phyloP scores from a whole-genome alignment of 805 yeast species.

The Candida peoriensis region DNA sequence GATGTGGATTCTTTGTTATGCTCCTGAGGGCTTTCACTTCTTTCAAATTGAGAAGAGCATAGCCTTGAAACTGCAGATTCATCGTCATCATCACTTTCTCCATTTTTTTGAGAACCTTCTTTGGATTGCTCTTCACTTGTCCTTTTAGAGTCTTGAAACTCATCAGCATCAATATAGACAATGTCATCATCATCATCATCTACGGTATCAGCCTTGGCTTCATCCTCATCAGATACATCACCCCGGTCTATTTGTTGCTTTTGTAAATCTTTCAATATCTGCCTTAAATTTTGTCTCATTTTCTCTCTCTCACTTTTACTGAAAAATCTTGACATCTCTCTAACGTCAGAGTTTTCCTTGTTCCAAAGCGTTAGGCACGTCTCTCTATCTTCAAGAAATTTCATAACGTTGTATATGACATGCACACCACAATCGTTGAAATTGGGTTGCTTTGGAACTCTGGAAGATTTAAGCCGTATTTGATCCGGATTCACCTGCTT shows the following conservation, averaged over 20 bases:
- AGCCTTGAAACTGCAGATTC: no score
- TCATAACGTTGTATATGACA: slow-evolving; percentile 67
- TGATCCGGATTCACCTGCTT: slow-evolving; percentile 40
- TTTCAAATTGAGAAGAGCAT: no score
- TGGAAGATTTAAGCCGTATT: slow-evolving; percentile 43
- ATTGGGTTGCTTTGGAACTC: slow-evolving; percentile 81
- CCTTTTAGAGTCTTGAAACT: slow-evolving; percentile 1
- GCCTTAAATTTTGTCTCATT: slow-evolving; percentile 3
- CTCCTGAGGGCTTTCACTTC: no score
- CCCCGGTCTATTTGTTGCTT: slow-evolving; percentile 3
- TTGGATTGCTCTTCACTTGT: background rate
- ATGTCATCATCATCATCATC: slow-evolving; percentile 6
- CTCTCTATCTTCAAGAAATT: slow-evolving; percentile 46
- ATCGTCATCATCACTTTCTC: background rate
- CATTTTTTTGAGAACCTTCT: background rate
- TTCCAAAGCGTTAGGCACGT: slow-evolving; percentile 49
- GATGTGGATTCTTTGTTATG: no score
- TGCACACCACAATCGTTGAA: slow-evolving; percentile 94
- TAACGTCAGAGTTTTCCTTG: slow-evolving; percentile 5
- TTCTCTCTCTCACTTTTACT: slow-evolving; percentile 1
- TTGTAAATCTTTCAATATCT: background rate
- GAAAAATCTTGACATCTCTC: background rate
- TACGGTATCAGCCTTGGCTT: background rate
- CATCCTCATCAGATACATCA: slow-evolving; percentile 4
- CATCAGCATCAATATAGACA: slow-evolving; percentile 6